A percentile compares a stretch with the other conserved stretches of the same genome.
Evolutionary conservation across 202 grass and related monocot species (phyloP).

Genomic region (Miscanthus sacchariflorus): DNA sequence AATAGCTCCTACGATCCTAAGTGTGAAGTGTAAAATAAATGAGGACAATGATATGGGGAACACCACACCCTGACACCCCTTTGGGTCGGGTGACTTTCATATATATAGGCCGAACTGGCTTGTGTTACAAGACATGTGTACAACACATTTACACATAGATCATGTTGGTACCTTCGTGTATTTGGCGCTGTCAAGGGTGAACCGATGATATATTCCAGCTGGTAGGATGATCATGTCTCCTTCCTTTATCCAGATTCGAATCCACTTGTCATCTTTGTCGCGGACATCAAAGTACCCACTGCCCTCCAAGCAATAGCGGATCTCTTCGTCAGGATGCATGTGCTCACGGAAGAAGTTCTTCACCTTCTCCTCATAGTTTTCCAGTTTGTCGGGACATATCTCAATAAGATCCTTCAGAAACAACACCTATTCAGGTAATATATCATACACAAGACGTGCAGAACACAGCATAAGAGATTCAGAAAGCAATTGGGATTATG

Average conservation of each 20-base stretch:
- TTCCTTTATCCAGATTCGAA: constrained; percentile 87
- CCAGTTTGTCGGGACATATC: constrained; percentile 78
- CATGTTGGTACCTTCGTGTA: constrained; percentile 69
- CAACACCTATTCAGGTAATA: constrained; percentile 30
- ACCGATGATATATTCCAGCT: constrained; percentile 93
- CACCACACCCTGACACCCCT: neutral
- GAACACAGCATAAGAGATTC: constrained; percentile 16
- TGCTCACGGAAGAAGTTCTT: constrained; percentile 91
- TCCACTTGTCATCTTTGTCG: constrained; percentile 85
- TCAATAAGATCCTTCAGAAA: constrained; percentile 81
- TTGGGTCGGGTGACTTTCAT: no score
- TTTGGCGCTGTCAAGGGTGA: constrained; percentile 72
- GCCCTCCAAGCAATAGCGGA: constrained; percentile 91
- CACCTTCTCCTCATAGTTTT: constrained; percentile 92
- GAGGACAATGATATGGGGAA: neutral
- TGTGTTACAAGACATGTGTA: neutral
- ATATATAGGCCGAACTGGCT: neutral
- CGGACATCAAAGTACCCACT: constrained; percentile 91
- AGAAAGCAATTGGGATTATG: neutral
- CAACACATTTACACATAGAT: neutral
- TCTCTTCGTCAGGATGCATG: constrained; percentile 95
- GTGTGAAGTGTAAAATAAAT: neutral
- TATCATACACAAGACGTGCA: constrained; percentile 28
- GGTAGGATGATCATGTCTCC: constrained; percentile 93
- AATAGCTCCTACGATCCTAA: neutral